phyloP scores from a whole-genome alignment of 1,284 basidiomycete species.

The Papiliotrema flavescens region DNA sequence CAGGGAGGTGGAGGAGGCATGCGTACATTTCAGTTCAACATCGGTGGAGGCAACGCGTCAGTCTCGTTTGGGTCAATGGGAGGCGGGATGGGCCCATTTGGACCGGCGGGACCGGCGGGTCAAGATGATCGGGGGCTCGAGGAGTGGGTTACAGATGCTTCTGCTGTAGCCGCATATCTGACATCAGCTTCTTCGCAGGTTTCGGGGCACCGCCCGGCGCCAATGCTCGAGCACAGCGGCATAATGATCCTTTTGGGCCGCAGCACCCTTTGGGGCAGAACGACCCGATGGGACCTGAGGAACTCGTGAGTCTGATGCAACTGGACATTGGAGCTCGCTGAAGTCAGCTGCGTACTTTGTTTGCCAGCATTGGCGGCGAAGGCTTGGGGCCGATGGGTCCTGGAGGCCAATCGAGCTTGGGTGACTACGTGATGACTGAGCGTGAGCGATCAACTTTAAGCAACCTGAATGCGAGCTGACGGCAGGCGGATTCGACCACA shows the following conservation, averaged over 20 bases:
- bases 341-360: no score
- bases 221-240: neutral
- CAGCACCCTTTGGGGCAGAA: no score
- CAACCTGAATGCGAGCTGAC: neutral
- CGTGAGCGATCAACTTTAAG: slow-evolving; percentile 17
- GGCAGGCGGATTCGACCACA: slow-evolving; percentile 42
- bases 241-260: no score
- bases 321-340: no score
- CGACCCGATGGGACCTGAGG: no score
- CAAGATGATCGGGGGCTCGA: slow-evolving; percentile 6
- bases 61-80: slow-evolving; percentile 23
- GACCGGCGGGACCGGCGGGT: neutral
- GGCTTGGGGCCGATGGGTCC: no score
- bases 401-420: slow-evolving; percentile 26
- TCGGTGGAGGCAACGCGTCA: slow-evolving; percentile 27
- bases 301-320: no score
- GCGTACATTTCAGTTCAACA: slow-evolving; percentile 26
- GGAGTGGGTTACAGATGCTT: no score
- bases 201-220: slow-evolving; percentile 17
- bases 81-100: slow-evolving; percentile 11
- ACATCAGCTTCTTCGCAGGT: slow-evolving; percentile 28
- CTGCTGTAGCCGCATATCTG: no score
- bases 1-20: slow-evolving; percentile 3
- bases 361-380: no score
- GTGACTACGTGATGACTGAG: slow-evolving; percentile 46